A percentile compares a stretch with the other conserved stretches of the same genome.
These are phyloP conservation scores for Arctium minus DNA, from an alignment of 129 eudicot genomes.

Conservation along the genomic window DNA sequence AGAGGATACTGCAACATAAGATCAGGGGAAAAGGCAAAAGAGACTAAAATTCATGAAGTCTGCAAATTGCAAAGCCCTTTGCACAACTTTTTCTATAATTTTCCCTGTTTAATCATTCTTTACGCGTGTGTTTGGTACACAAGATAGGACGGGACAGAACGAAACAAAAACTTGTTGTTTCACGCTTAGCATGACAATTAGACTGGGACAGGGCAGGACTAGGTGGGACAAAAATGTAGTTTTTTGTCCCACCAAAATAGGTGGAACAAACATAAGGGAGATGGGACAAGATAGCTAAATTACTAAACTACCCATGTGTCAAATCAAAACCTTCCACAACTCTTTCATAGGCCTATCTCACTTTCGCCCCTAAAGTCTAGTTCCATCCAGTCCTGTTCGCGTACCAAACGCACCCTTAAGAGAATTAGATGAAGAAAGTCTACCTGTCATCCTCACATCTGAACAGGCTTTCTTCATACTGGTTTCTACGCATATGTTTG, in stretches of 20 bases:
- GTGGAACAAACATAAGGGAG: background rate
- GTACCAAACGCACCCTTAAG: background rate
- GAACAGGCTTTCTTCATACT: slow-evolving; percentile 94
- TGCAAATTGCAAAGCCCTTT: background rate
- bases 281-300: background rate
- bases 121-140: background rate
- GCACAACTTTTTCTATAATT: background rate
- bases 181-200: too few species aligned
- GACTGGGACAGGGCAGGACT: background rate
- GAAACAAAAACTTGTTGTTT: background rate
- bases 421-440: background rate
- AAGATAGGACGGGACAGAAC: background rate
- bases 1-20: background rate
- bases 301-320: background rate
- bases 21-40: background rate
- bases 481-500: slow-evolving; percentile 98
- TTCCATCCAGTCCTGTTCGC: background rate
- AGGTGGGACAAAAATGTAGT: background rate
- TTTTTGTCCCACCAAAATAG: background rate
- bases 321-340: background rate
- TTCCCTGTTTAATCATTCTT: background rate
- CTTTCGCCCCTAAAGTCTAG: too few species aligned
- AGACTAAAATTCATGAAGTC: background rate
- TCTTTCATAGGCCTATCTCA: too few species aligned
- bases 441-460: slow-evolving; percentile 99